Conservation (phyloP, 2,329 filamentous ascomycete genomes). For the Cercospora sesami region DNA sequence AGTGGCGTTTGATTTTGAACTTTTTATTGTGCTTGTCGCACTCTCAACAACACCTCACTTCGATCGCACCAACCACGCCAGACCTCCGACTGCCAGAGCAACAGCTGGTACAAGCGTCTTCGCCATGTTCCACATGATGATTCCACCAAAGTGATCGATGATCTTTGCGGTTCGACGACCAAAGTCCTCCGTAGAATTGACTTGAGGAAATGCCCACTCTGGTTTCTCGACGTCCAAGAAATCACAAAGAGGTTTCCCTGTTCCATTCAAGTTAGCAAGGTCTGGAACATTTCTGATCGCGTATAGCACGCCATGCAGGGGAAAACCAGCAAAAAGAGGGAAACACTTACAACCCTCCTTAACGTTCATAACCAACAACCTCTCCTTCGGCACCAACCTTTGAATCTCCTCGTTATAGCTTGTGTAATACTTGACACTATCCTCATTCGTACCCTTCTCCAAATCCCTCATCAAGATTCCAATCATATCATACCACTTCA, state of each 20-base stretch:
- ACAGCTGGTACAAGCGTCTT: slow-evolving; percentile 1
- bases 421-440: slow-evolving; percentile 10
- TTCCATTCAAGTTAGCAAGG: not conserved
- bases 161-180: not conserved
- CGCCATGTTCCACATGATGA: slow-evolving; percentile 10
- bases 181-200: slow-evolving; percentile 18
- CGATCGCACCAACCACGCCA: slow-evolving; percentile 1
- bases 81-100: not conserved
- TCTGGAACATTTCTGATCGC: no score
- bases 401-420: slow-evolving; percentile 13
- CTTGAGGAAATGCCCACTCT: slow-evolving; percentile 12
- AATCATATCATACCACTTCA: slow-evolving; percentile 3
- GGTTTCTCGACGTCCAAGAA: slow-evolving; percentile 13
- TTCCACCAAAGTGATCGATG: not conserved
- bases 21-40: not conserved
- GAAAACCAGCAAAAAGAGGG: not conserved
- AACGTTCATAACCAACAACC: slow-evolving; percentile 21
- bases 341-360: slow-evolving; percentile 17
- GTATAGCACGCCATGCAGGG: not conserved
- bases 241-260: slow-evolving; percentile 16
- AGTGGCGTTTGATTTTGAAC: not conserved
- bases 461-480: slow-evolving; percentile 1
- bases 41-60: not conserved
- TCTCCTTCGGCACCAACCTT: slow-evolving; percentile 17
- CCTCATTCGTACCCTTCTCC: slow-evolving; percentile 12